Percentiles rank a stretch among this genome's conserved stretches.
phyloP scores from a whole-genome alignment of 768 basidiomycete species.

The Fistulinella prunicolor region DNA sequence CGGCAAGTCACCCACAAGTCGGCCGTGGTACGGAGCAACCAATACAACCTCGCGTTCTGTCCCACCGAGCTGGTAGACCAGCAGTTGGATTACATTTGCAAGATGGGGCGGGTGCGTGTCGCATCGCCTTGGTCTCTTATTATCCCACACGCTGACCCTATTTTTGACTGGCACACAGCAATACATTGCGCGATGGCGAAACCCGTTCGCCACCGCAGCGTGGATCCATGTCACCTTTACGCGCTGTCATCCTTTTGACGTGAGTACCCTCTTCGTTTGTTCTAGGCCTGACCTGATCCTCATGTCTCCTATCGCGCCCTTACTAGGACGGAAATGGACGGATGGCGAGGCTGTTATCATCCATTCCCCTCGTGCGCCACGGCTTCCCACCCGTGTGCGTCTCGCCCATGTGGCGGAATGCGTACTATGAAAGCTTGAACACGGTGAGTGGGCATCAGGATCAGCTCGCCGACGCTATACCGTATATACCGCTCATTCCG shows the following conservation, averaged over 20 bases:
- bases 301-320: background rate
- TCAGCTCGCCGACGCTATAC: background rate
- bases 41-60: conserved; percentile 34
- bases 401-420: conserved; percentile 19
- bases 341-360: conserved; percentile 33
- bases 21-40: conserved; percentile 30
- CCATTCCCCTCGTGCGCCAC: conserved; percentile 33
- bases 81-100: conserved; percentile 34
- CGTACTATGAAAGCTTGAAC: conserved; percentile 34
- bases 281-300: background rate
- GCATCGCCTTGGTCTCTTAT: background rate
- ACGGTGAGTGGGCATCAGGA: conserved; percentile 15
- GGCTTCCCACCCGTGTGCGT: conserved; percentile 33
- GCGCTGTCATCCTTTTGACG: conserved; percentile 36
- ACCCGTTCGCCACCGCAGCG: conserved; percentile 36
- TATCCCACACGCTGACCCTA: too few relatives aligned
- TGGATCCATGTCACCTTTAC: conserved; percentile 36
- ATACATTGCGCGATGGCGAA: conserved; percentile 37
- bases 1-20: conserved; percentile 29
- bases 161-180: conserved; percentile 19
- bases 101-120: conserved; percentile 31
- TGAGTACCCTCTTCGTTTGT: conserved; percentile 7
- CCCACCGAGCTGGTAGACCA: conserved; percentile 31
- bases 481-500: background rate
- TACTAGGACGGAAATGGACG: conserved; percentile 36